Conservation (phyloP, 805 yeast genomes). For the Zygoascus flipseniorum region DNA sequence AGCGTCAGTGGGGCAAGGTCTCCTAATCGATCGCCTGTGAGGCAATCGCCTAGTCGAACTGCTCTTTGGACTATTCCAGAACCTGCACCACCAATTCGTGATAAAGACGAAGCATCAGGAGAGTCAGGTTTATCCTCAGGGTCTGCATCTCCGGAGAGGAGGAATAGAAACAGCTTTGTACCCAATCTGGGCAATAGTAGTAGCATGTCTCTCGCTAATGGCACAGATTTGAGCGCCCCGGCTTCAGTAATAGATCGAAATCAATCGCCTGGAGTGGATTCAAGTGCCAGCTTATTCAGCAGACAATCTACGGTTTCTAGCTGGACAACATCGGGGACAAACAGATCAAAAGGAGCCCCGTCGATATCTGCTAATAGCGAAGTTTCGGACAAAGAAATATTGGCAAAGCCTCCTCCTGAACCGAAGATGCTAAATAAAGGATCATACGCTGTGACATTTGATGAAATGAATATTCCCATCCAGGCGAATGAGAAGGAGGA, state of each 20-base stretch:
- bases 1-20: not conserved
- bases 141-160: not conserved
- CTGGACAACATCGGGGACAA: constrained; percentile 1
- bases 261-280: not conserved
- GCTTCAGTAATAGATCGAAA: not conserved
- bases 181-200: not conserved
- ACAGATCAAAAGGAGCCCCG: not conserved
- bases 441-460: constrained; percentile 25
- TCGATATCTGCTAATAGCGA: not conserved
- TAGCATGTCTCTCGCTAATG: not conserved
- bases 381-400: not conserved
- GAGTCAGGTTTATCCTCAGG: not conserved
- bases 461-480: constrained; percentile 27
- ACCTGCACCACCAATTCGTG: not conserved
- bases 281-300: not conserved
- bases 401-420: not conserved
- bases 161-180: not conserved
- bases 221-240: not conserved
- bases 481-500: constrained; percentile 20
- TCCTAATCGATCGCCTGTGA: not conserved
- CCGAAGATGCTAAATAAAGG: not conserved
- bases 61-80: not conserved
- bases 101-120: not conserved
- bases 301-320: constrained; percentile 4
- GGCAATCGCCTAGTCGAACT: not conserved